These are phyloP conservation scores for Diaporthe vaccinii DNA, from an alignment of 2,329 filamentous ascomycete species.

Conservation along the genomic window DNA sequence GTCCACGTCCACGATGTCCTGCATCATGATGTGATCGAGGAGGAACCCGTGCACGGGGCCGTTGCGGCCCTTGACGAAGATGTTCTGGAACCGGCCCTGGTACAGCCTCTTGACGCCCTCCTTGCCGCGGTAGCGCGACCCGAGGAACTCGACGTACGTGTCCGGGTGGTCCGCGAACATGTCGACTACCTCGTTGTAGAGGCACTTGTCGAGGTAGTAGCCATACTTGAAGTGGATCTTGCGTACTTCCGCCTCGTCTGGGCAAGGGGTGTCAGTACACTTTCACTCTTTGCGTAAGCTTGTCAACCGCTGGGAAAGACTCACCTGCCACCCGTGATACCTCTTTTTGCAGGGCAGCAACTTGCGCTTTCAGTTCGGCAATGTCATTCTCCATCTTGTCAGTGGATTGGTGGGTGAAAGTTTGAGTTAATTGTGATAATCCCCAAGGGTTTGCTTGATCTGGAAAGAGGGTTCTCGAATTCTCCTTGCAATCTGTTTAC, in stretches of 20 bases:
- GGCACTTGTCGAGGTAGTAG: constrained; percentile 71
- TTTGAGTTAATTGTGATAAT: neutral
- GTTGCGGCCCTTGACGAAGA: constrained; percentile 67
- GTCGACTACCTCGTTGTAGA: constrained; percentile 66
- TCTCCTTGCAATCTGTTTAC: too few relatives aligned
- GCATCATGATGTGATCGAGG: constrained; percentile 70
- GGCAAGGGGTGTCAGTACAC: neutral
- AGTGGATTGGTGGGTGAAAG: neutral
- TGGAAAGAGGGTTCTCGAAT: neutral
- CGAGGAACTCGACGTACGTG: constrained; percentile 69
- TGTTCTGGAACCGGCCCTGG: constrained; percentile 62
- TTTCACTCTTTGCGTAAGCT: too few relatives aligned
- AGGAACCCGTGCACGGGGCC: constrained; percentile 69
- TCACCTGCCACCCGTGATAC: constrained; percentile 51
- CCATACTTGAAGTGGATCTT: constrained; percentile 71
- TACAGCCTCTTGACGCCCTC: constrained; percentile 66
- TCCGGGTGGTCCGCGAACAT: constrained; percentile 67
- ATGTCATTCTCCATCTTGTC: constrained; percentile 52
- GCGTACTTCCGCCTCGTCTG: constrained; percentile 67
- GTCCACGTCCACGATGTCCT: constrained; percentile 67
- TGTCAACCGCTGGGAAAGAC: neutral
- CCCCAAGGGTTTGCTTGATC: neutral
- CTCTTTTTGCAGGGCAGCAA: constrained; percentile 52
- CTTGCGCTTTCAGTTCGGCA: constrained; percentile 53
- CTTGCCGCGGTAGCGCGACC: constrained; percentile 65